phyloP scores from a whole-genome alignment of 192 early-diverging fungal genomes.

The Podila clonocystis region DNA sequence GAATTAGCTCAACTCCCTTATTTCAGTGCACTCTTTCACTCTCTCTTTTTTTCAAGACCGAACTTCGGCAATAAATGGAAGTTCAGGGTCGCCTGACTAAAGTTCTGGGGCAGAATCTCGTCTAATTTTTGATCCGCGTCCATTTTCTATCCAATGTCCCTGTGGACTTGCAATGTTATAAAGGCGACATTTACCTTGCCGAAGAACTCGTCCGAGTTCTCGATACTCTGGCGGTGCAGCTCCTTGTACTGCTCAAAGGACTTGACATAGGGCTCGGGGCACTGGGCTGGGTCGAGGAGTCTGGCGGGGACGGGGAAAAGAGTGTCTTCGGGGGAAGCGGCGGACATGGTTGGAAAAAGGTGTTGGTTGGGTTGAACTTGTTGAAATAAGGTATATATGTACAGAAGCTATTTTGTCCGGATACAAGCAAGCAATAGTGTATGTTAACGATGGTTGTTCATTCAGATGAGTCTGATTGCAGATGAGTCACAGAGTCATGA shows the following conservation, averaged over 20 bases:
- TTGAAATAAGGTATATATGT: not conserved
- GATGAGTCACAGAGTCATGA: no score
- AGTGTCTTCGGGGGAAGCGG: slow-evolving; percentile 22
- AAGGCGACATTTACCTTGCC: slow-evolving; percentile 65
- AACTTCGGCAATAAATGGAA: slow-evolving; percentile 2
- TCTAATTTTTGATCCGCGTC: slow-evolving; percentile 3
- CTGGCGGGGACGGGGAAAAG: slow-evolving; percentile 67
- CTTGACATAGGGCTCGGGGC: slow-evolving; percentile 76
- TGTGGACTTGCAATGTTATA: no score
- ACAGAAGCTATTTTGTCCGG: not conserved
- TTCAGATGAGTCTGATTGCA: no score
- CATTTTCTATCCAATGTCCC: not conserved
- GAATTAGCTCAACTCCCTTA: not conserved
- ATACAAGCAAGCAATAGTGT: not conserved
- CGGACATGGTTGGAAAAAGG: not conserved
- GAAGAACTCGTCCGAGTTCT: slow-evolving; percentile 86
- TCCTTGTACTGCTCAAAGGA: slow-evolving; percentile 83
- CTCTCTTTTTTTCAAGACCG: not conserved
- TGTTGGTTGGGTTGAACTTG: not conserved
- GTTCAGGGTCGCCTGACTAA: slow-evolving; percentile 3
- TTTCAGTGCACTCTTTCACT: not conserved
- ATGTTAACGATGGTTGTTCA: no score
- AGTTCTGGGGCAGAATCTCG: not conserved
- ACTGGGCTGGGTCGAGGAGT: slow-evolving; percentile 61
- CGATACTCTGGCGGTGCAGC: slow-evolving; percentile 82